phyloP scores from a whole-genome alignment of 2,329 filamentous ascomycete species.

The Neoarthrinium moseri region DNA sequence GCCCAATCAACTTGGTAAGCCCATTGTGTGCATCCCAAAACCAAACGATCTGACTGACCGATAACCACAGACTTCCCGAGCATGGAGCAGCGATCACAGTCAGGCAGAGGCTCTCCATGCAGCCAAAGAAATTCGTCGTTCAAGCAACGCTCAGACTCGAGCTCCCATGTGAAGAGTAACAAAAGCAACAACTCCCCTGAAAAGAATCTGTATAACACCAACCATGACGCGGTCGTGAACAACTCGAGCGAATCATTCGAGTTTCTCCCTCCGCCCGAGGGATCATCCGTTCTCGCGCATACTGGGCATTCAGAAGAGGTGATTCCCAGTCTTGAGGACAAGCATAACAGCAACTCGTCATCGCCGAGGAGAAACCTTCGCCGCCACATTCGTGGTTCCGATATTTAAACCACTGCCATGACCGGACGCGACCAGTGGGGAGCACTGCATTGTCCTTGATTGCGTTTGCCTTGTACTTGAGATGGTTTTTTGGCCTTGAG shows the following conservation, averaged over 20 bases:
- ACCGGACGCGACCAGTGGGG: background rate
- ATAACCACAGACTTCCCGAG: slow-evolving; percentile 18
- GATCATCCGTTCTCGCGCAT: slow-evolving; percentile 25
- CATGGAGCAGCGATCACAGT: slow-evolving; percentile 13
- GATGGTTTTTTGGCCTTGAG: too few relatives aligned
- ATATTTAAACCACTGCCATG: background rate
- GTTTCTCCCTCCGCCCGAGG: slow-evolving; percentile 9
- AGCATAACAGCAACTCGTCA: background rate
- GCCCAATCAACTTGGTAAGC: slow-evolving; percentile 21
- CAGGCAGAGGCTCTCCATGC: background rate
- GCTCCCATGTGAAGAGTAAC: background rate
- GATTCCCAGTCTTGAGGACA: slow-evolving; percentile 5
- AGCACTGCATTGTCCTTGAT: background rate
- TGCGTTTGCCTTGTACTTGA: too few relatives aligned
- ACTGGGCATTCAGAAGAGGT: slow-evolving; percentile 27
- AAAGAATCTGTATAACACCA: background rate
- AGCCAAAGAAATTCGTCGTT: slow-evolving; percentile 1
- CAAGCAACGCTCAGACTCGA: background rate
- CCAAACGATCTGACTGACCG: too few relatives aligned
- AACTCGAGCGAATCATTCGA: slow-evolving; percentile 12
- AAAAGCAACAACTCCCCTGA: background rate
- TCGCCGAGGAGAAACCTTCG: slow-evolving; percentile 7
- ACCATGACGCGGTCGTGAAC: slow-evolving; percentile 5
- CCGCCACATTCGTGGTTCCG: slow-evolving; percentile 13
- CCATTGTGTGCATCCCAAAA: too few relatives aligned